Conservation (phyloP, 2,329 filamentous ascomycete species). For the Penicillium sp. region DNA sequence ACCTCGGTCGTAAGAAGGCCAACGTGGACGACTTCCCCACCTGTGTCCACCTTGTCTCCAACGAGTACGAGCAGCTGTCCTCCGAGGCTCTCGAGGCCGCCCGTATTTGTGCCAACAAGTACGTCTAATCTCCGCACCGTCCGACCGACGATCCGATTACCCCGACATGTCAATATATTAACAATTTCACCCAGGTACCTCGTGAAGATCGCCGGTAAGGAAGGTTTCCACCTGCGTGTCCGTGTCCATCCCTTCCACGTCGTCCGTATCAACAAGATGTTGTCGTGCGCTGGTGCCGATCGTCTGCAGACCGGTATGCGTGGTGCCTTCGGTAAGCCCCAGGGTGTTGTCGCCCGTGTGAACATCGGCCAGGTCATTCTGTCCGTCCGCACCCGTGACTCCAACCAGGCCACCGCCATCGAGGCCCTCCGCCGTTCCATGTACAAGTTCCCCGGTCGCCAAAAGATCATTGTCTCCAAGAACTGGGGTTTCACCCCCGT, state of each 20-base stretch:
- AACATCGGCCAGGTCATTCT: conserved; percentile 99
- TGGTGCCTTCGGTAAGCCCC: conserved; percentile 99
- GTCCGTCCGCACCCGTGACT: conserved; percentile 94
- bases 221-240: conserved; percentile 70
- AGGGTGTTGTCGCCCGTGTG: conserved; percentile 98
- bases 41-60: conserved; percentile 98
- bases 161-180: conserved; percentile 4
- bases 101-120: conserved; percentile 99
- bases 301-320: conserved; percentile 99
- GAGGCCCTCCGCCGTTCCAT: conserved; percentile 98
- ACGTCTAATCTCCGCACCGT: conserved; percentile 27
- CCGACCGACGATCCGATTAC: neutral
- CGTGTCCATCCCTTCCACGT: conserved; percentile 99
- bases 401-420: conserved; percentile 86
- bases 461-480: conserved; percentile 99
- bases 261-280: conserved; percentile 99
- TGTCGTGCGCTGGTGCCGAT: conserved; percentile 99
- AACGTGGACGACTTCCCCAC: conserved; percentile 99
- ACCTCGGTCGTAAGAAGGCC: conserved; percentile 97
- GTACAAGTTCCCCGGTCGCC: conserved; percentile 99
- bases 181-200: conserved; percentile 53
- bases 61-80: conserved; percentile 99
- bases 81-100: conserved; percentile 99
- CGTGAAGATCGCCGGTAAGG: conserved; percentile 68
- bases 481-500: conserved; percentile 99